Base-by-base conservation (phyloP, 176 grass and related monocot species). In the Typha latifolia region DNA sequence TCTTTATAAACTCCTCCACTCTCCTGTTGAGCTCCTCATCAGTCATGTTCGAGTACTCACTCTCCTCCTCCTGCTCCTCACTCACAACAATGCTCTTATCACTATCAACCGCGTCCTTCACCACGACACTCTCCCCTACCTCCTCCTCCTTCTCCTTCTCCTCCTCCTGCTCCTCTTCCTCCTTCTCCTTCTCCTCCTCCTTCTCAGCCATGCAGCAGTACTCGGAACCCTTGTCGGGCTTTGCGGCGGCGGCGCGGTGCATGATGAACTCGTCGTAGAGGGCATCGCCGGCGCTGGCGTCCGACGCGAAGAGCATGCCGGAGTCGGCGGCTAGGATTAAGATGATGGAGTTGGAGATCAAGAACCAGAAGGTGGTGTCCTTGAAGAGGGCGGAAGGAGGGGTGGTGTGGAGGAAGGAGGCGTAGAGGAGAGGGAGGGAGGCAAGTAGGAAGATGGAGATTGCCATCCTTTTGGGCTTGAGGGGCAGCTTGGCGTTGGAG, bases 361-460 rank as follows among this genome's bases (percentile, higher is more conserved):
- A 85, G 81, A 97, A 97, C 94, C 94, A 97, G 82, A 97, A 97
- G 85, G 73, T 82, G 83, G 94, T 97, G 83, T 97, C 94, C 16
- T 78, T 55, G 83, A 93, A 62, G 69, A 97, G 89, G 2, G 83
- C 66, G 43, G 78, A 77, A 2, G 85, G 94, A 32, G 94, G 89
- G 63, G 84, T 66, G 76, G 24, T 26, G 24, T 62, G 89, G 86
- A 90, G 94, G 77, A 93, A 81, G 67, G 94, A 90, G 62, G 84
- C 89, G 66, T 97, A 97, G 75, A 97, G 78, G 56, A 97, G 32
- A 15, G 89, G 94, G 50, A 97, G 66, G 57, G 79, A 80, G 70
- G 90, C 76, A 27, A 97, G 85, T 51, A 97, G 62, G n/a, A 97
- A 83, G 82, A 97, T 82, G 72, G 94, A 87, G 63, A 93, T 82